phyloP scores from a whole-genome alignment of 2,329 filamentous ascomycete species.

The Claviceps monticola region DNA sequence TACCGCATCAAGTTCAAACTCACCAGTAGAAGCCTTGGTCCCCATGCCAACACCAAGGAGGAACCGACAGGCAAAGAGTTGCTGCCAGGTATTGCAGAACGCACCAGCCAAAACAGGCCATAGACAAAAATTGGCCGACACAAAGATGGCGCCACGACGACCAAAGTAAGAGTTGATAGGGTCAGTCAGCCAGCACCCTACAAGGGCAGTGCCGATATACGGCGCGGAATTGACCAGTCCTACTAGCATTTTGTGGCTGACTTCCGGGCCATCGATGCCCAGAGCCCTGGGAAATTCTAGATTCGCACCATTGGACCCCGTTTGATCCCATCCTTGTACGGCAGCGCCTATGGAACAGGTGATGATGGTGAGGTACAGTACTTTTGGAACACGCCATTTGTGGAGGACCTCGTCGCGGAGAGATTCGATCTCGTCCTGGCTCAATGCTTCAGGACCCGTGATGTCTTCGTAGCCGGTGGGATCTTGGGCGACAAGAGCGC shows the following conservation, averaged over 20 bases:
- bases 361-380: slow-evolving; percentile 52
- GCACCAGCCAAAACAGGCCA: slow-evolving; percentile 57
- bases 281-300: slow-evolving; percentile 44
- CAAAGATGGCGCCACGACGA: slow-evolving; percentile 46
- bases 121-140: slow-evolving; percentile 59
- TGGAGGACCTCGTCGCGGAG: slow-evolving; percentile 50
- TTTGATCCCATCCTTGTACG: slow-evolving; percentile 59
- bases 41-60: slow-evolving; percentile 68
- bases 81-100: slow-evolving; percentile 57
- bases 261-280: slow-evolving; percentile 22
- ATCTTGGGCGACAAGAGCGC: slow-evolving; percentile 61
- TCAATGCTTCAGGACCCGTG: slow-evolving; percentile 39
- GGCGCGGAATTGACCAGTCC: slow-evolving; percentile 53
- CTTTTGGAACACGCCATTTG: slow-evolving; percentile 51
- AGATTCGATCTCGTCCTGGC: slow-evolving; percentile 42
- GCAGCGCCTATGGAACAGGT: slow-evolving; percentile 57
- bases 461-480: slow-evolving; percentile 49
- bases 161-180: slow-evolving; percentile 37
- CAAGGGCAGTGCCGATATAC: slow-evolving; percentile 32
- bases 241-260: slow-evolving; percentile 33
- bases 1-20: slow-evolving; percentile 6
- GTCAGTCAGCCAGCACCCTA: slow-evolving; percentile 54
- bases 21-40: slow-evolving; percentile 50
- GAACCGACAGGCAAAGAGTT: slow-evolving; percentile 57
- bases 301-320: slow-evolving; percentile 49